Evolutionary conservation across 2,329 filamentous ascomycete genomes (phyloP), one percentile per base, ranked within the genome.

Genomic region (Ophiostoma novo-ulmi): DNA sequence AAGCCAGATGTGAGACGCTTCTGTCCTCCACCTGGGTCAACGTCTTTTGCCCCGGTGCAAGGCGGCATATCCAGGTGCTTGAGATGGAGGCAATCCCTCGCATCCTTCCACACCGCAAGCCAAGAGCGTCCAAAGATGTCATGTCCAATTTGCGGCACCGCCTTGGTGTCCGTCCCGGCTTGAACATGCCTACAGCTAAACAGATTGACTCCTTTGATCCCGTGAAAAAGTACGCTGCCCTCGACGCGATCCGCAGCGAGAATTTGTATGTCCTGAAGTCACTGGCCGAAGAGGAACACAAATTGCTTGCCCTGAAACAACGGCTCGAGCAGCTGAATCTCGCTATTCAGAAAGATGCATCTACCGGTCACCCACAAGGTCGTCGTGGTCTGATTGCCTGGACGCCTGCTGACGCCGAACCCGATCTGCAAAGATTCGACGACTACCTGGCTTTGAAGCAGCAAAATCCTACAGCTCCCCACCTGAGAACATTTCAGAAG

Each of bases 1-100:
- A 65, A 13, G 35, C 63, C 36, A 39, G 63, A 11, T 65, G 63
- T 20, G 63, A 65, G 35, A 17, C 20, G 41, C 41, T 71, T 17
- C 26, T 71, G 10, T n/a, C 36, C 7, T n/a, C 13, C 2, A 58
- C 69, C 31, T 71, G 70, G 70, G 64, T 55, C 67, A 69, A 69
- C 11, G 70, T 69, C n/a, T 69, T 71, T 35, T 67, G 67, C 35
- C 52, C 58, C 26, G 70, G 70, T 20, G 67, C 70, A 8, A 55
- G 67, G 31, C 67, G 55, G 3, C 26, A 58, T 61, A 67, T 71
- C 13, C 22, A 22, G 5, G 26, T 14, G 8, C 39, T 55, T n/a
- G 70, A 71, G 67, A 14, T 26, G 22, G 41, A 66, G 26, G 1
- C 22, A 1, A 58, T 71, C 22, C 67, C 70, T 10, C 35, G 41